Evolutionary conservation across 352 stramenopile species (phyloP).

Genomic region (Phytopythium cucurbitacearum): DNA sequence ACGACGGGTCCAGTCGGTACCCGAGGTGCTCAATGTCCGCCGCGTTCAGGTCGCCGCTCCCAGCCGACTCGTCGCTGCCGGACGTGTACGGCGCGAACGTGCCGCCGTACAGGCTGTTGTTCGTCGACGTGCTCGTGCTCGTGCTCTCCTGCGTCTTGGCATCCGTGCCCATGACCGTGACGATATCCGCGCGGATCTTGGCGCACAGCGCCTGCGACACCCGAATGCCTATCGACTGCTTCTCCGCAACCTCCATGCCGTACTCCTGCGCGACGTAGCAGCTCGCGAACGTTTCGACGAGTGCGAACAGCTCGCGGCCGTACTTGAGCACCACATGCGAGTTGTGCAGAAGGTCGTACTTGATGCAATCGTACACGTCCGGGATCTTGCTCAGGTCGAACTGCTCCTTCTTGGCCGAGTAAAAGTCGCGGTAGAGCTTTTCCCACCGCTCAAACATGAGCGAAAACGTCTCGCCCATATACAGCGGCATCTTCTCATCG

Average conservation of each 20-base stretch:
- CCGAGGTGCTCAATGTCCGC: constrained; percentile 81
- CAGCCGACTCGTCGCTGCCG: constrained; percentile 21
- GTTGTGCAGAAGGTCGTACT: constrained; percentile 99
- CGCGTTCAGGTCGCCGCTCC: constrained; percentile 17
- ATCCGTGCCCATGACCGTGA: constrained; percentile 71
- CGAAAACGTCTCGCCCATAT: constrained; percentile 96
- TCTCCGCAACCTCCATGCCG: constrained; percentile 89
- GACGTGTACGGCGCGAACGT: constrained; percentile 7
- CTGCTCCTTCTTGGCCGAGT: constrained; percentile 84
- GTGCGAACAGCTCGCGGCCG: constrained; percentile 90
- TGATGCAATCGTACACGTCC: constrained; percentile 97
- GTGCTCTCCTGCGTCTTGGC: constrained; percentile 21
- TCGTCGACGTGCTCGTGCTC: constrained; percentile 6
- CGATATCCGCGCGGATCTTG: constrained; percentile 96
- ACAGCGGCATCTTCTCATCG: constrained; percentile 86
- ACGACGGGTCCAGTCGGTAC: constrained; percentile 85
- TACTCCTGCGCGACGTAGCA: constrained; percentile 98
- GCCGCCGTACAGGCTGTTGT: constrained; percentile 29
- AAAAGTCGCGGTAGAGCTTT: constrained; percentile 95
- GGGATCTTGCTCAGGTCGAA: constrained; percentile 96
- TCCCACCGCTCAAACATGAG: constrained; percentile 93
- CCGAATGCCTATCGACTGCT: constrained; percentile 93
- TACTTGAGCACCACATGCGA: constrained; percentile 83
- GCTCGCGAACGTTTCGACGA: constrained; percentile 94
- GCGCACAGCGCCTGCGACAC: constrained; percentile 97